A percentile compares a stretch with the other conserved stretches of the same genome.
Evolutionary conservation across 257 asterid species (phyloP).

Genomic region (Salvia splendens): DNA sequence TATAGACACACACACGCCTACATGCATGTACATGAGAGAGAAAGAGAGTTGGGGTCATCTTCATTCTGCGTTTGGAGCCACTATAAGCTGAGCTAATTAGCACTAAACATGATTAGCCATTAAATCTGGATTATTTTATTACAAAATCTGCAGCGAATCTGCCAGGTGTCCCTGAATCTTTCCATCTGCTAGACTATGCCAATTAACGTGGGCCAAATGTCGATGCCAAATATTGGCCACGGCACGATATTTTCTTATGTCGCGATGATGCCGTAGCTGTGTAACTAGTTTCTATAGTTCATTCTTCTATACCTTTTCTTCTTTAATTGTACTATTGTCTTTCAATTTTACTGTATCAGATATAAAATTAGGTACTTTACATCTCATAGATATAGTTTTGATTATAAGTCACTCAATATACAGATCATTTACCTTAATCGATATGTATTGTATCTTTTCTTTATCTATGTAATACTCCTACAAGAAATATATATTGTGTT

Average conservation of each 20-base stretch:
- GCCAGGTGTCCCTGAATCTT: conserved; percentile 45
- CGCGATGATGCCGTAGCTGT: not conserved
- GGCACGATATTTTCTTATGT: conserved; percentile 25
- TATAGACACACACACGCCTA: not conserved
- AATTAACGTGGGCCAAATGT: conserved; percentile 38
- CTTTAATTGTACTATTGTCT: not conserved
- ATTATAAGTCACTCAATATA: too few relatives aligned
- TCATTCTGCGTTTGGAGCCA: conserved; percentile 28
- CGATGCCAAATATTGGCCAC: conserved; percentile 21
- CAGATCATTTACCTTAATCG: too few relatives aligned
- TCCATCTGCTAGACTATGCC: conserved; percentile 30
- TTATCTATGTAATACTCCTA: too few relatives aligned
- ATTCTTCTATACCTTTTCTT: not conserved
- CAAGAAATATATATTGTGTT: too few relatives aligned
- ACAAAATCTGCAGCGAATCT: conserved; percentile 30
- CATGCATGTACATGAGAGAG: not conserved
- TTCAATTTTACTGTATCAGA: not conserved
- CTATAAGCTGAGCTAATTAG: conserved; percentile 37
- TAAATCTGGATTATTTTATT: conserved; percentile 30
- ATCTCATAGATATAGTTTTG: not conserved
- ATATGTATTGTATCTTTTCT: too few relatives aligned
- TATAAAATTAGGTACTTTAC: not conserved
- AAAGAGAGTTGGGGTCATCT: conserved; percentile 30
- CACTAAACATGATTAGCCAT: conserved; percentile 24
- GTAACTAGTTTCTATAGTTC: conserved; percentile 13